phyloP scores from a whole-genome alignment of 495 filamentous ascomycete species.

The Achaetomiella virescens region DNA sequence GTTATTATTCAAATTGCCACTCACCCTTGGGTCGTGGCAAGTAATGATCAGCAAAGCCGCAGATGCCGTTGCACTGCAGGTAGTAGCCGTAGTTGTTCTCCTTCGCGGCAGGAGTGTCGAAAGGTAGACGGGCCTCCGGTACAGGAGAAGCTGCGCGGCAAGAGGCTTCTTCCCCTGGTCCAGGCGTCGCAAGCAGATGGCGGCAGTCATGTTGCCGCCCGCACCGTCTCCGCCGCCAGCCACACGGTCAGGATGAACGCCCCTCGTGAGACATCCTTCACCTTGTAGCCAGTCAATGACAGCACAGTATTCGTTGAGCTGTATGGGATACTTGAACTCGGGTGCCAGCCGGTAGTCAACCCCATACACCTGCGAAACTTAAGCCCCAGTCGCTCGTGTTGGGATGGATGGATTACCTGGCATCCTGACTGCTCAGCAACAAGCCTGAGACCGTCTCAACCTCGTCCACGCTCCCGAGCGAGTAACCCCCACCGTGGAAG shows the following conservation, averaged over 20 bases:
- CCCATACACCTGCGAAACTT: slow-evolving; percentile 15
- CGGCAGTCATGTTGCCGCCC: slow-evolving; percentile 35
- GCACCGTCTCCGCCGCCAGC: slow-evolving; percentile 32
- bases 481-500: slow-evolving; percentile 40
- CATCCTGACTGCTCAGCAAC: slow-evolving; percentile 22
- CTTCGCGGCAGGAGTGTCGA: slow-evolving; percentile 29
- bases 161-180: slow-evolving; percentile 22
- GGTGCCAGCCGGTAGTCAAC: slow-evolving; percentile 36
- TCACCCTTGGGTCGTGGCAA: slow-evolving; percentile 22
- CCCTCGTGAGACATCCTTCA: slow-evolving; percentile 13
- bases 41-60: slow-evolving; percentile 34
- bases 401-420: too few relatives aligned
- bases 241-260: slow-evolving; percentile 23
- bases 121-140: slow-evolving; percentile 33
- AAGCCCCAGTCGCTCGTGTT: too few relatives aligned
- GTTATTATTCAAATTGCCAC: neutral
- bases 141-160: slow-evolving; percentile 30
- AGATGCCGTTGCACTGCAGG: slow-evolving; percentile 36
- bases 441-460: slow-evolving; percentile 34
- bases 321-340: slow-evolving; percentile 33
- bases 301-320: slow-evolving; percentile 30
- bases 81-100: slow-evolving; percentile 34
- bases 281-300: slow-evolving; percentile 27
- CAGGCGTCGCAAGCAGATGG: slow-evolving; percentile 24
- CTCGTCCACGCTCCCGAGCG: slow-evolving; percentile 33